phyloP scores from a whole-genome alignment of 495 filamentous ascomycete species.

The Aspergillus hancockii region DNA sequence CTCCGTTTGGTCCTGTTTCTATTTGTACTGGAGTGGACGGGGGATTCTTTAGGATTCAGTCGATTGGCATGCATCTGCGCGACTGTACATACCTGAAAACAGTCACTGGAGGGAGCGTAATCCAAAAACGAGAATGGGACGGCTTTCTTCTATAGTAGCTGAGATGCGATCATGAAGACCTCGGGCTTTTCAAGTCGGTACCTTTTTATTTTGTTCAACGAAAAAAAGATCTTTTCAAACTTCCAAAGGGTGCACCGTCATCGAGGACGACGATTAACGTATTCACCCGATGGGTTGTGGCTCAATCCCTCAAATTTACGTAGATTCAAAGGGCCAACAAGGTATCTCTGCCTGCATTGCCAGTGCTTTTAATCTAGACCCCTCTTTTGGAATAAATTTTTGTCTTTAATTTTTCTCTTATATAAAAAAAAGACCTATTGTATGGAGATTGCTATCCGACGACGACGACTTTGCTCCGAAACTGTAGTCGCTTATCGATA shows the following conservation, averaged over 20 bases:
- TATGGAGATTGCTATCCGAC: no score
- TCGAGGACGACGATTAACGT: background rate
- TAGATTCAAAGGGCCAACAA: background rate
- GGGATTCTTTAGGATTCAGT: conserved; percentile 49
- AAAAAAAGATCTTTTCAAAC: conserved; percentile 29
- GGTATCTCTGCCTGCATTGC: no score
- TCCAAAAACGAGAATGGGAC: conserved; percentile 44
- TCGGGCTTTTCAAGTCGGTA: conserved; percentile 35
- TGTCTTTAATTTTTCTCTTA: no score
- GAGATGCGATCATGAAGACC: conserved; percentile 51
- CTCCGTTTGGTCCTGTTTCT: conserved; percentile 50
- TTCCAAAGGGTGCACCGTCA: background rate
- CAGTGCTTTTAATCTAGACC: no score
- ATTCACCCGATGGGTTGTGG: background rate
- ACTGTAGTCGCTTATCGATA: conserved; percentile 47
- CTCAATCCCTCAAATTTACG: background rate
- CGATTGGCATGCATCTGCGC: conserved; percentile 48
- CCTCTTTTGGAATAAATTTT: no score
- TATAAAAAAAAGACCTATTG: no score
- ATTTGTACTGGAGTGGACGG: conserved; percentile 52
- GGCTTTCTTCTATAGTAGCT: conserved; percentile 49
- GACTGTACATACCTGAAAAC: conserved; percentile 48
- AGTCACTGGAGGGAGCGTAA: conserved; percentile 43
- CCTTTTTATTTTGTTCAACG: conserved; percentile 33
- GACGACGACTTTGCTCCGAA: background rate